A percentile compares a stretch with the other conserved stretches of the same genome.
phyloP scores from a whole-genome alignment of 768 basidiomycete species.

The Termitomyces sp. region DNA sequence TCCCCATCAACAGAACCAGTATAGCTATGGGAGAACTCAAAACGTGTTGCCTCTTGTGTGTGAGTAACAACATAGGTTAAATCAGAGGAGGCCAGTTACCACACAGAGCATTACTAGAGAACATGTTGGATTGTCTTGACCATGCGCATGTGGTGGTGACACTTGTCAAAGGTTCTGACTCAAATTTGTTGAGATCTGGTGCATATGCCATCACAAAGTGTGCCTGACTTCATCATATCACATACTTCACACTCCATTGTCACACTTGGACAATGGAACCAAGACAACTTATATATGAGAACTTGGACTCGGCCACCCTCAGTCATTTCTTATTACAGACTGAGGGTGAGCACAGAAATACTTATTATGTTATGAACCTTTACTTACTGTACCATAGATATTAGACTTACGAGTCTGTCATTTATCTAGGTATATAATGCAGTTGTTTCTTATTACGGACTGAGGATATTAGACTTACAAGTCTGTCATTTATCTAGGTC shows the following conservation, averaged over 20 bases:
- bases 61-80: too few relatives aligned
- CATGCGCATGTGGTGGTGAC: too few relatives aligned
- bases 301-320: background rate
- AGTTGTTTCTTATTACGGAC: background rate
- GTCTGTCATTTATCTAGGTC: too few relatives aligned
- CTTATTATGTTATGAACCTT: background rate
- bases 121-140: too few relatives aligned
- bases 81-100: too few relatives aligned
- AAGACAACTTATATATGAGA: background rate
- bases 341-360: background rate
- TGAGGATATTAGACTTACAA: too few relatives aligned
- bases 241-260: background rate
- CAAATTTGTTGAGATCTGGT: background rate
- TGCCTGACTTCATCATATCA: background rate
- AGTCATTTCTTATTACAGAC: background rate
- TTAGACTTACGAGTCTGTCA: background rate
- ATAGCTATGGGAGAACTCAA: too few relatives aligned
- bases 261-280: background rate
- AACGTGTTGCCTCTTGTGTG: too few relatives aligned
- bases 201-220: background rate
- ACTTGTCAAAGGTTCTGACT: too few relatives aligned
- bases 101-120: too few relatives aligned
- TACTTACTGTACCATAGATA: background rate
- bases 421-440: background rate
- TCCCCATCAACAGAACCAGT: too few relatives aligned